phyloP scores from a whole-genome alignment of 2,329 filamentous ascomycete genomes.

The Aspergillus eucalypticola region DNA sequence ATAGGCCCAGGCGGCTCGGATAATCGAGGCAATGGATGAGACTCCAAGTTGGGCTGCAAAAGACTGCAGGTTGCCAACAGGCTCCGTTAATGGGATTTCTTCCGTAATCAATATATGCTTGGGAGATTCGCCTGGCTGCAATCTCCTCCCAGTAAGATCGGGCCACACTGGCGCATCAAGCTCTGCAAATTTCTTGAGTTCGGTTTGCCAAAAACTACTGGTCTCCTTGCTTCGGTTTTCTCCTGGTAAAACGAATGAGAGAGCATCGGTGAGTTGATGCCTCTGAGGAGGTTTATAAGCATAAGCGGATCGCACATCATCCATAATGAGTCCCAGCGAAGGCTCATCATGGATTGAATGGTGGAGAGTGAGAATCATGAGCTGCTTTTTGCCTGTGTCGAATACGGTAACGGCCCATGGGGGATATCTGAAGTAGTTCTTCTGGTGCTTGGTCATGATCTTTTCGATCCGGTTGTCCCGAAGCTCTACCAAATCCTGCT shows the following conservation, averaged over 20 bases:
- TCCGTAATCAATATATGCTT: slow-evolving; percentile 23
- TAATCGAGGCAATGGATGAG: slow-evolving; percentile 31
- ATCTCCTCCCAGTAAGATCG: slow-evolving; percentile 27
- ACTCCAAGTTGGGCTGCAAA: slow-evolving; percentile 26
- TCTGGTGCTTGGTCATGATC: slow-evolving; percentile 29
- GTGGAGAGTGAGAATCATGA: slow-evolving; percentile 41
- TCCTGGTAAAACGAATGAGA: slow-evolving; percentile 25
- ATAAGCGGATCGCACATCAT: slow-evolving; percentile 30
- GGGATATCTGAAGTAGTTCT: slow-evolving; percentile 30
- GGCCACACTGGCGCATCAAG: slow-evolving; percentile 30
- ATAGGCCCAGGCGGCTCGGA: slow-evolving; percentile 33
- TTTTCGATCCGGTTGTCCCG: slow-evolving; percentile 22
- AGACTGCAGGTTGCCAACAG: slow-evolving; percentile 20
- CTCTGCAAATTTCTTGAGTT: slow-evolving; percentile 25
- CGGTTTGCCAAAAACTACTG: slow-evolving; percentile 26
- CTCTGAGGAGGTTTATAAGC: slow-evolving; percentile 21
- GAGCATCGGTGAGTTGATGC: slow-evolving; percentile 30
- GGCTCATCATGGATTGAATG: slow-evolving; percentile 38
- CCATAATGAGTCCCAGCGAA: slow-evolving; percentile 31
- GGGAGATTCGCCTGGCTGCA: slow-evolving; percentile 13
- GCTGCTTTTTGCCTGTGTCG: slow-evolving; percentile 21
- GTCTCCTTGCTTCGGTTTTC: slow-evolving; percentile 19
- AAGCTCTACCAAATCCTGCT: slow-evolving; percentile 16
- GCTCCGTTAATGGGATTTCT: slow-evolving; percentile 18
- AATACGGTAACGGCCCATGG: slow-evolving; percentile 42